These are phyloP conservation scores for Bathelium albidoporum DNA, from an alignment of 495 filamentous ascomycete species.

Conservation along the genomic window DNA sequence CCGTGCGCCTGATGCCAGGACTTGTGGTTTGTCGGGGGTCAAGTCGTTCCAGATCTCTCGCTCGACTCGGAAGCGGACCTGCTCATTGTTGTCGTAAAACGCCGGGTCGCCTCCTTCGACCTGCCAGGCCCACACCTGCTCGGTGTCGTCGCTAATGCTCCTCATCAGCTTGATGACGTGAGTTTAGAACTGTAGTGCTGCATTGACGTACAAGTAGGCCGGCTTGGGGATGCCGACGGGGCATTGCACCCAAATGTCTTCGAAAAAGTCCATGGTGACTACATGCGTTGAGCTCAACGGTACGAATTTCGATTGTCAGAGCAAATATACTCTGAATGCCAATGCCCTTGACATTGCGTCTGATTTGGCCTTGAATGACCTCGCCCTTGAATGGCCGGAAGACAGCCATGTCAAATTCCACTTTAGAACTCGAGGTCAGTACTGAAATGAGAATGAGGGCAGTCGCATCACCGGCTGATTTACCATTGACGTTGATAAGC, in stretches of 20 bases:
- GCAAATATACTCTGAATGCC: constrained; percentile 62
- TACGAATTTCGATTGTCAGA: neutral
- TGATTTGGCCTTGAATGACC: constrained; percentile 72
- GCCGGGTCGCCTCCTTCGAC: constrained; percentile 47
- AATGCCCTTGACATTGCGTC: constrained; percentile 47
- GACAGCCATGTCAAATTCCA: constrained; percentile 85
- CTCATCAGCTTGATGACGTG: constrained; percentile 7
- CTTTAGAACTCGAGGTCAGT: constrained; percentile 21
- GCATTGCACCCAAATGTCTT: constrained; percentile 71
- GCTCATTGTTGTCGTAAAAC: constrained; percentile 80
- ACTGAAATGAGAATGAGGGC: neutral
- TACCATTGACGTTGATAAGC: constrained; percentile 84
- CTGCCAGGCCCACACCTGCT: constrained; percentile 74
- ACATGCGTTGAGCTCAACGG: constrained; percentile 5
- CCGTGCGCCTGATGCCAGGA: constrained; percentile 30
- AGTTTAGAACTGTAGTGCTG: neutral
- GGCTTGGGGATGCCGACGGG: constrained; percentile 55
- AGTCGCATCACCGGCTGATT: constrained; percentile 6
- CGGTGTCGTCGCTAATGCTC: constrained; percentile 47
- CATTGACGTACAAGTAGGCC: constrained; percentile 56
- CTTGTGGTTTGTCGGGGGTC: constrained; percentile 56
- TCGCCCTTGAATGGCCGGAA: constrained; percentile 93
- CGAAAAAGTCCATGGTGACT: constrained; percentile 84
- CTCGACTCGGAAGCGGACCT: constrained; percentile 73
- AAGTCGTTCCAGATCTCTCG: constrained; percentile 83